These are phyloP conservation scores for Cordyceps sp. DNA, from an alignment of 2,329 filamentous ascomycete genomes.

Conservation along the genomic window DNA sequence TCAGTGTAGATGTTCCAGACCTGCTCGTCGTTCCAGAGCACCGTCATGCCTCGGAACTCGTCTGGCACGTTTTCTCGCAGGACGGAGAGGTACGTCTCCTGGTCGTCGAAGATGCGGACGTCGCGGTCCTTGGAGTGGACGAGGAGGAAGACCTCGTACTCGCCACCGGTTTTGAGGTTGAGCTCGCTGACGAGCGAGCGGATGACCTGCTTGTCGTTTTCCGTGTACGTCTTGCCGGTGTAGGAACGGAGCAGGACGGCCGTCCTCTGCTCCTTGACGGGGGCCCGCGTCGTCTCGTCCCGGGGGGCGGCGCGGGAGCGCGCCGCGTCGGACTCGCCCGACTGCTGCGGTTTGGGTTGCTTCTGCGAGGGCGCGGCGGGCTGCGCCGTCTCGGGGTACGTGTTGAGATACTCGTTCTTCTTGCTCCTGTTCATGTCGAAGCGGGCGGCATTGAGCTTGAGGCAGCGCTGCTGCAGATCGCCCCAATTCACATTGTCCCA, in stretches of 20 bases:
- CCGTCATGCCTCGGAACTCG: slow-evolving; percentile 54
- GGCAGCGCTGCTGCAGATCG: slow-evolving; percentile 48
- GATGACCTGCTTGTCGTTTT: slow-evolving; percentile 65
- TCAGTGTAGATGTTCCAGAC: slow-evolving; percentile 65
- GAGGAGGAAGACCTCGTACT: slow-evolving; percentile 67
- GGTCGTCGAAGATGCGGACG: slow-evolving; percentile 40
- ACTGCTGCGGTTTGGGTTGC: too few relatives aligned
- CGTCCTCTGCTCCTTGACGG: slow-evolving; percentile 35
- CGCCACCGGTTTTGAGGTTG: slow-evolving; percentile 56
- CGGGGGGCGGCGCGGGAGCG: too few relatives aligned
- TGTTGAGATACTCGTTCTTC: slow-evolving; percentile 25
- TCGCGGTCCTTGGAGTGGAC: slow-evolving; percentile 57
- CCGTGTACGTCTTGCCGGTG: slow-evolving; percentile 57
- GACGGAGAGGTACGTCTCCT: slow-evolving; percentile 39
- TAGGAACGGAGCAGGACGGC: slow-evolving; percentile 64
- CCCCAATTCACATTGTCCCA: slow-evolving; percentile 59
- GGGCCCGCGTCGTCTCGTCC: too few relatives aligned
- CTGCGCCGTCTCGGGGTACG: slow-evolving; percentile 19
- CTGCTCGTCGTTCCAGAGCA: slow-evolving; percentile 59
- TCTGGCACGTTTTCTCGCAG: slow-evolving; percentile 46
- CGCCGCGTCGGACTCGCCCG: too few relatives aligned
- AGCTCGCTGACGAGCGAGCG: slow-evolving; percentile 68
- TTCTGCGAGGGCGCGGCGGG: slow-evolving; percentile 5
- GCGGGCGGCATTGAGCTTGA: slow-evolving; percentile 47
- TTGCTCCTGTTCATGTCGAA: slow-evolving; percentile 28